Conservation (phyloP, 2,329 filamentous ascomycete species). For the Xylaria digitata region DNA sequence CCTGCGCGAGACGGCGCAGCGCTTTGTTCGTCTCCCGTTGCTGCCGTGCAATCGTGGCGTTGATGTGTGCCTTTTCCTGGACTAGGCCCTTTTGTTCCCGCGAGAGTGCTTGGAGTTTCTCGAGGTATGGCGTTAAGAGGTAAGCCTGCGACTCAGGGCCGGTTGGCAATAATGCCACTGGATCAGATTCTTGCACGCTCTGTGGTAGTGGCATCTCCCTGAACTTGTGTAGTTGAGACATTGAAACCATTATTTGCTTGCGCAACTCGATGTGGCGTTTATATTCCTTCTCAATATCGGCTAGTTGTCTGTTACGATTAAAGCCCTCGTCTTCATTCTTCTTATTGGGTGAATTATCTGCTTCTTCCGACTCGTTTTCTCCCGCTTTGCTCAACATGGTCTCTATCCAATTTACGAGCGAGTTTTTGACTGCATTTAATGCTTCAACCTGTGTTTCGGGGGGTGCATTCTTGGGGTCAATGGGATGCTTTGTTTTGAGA, state of each 20-base stretch:
- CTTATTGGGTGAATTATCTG: constrained; percentile 38
- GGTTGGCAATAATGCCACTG: constrained; percentile 14
- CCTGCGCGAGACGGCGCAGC: constrained; percentile 67
- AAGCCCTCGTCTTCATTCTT: constrained; percentile 38
- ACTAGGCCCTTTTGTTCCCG: constrained; percentile 68
- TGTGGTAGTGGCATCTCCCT: constrained; percentile 17
- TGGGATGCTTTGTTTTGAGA: constrained; percentile 55
- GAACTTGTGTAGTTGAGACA: constrained; percentile 45
- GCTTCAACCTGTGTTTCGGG: constrained; percentile 61
- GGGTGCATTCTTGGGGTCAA: constrained; percentile 52
- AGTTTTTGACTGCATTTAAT: constrained; percentile 65
- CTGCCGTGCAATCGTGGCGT: constrained; percentile 61
- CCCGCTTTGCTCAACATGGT: constrained; percentile 67
- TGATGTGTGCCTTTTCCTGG: constrained; percentile 69
- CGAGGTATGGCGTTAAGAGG: constrained; percentile 67
- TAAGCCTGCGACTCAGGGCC: constrained; percentile 50
- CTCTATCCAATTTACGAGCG: constrained; percentile 75
- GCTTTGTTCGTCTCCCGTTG: constrained; percentile 62
- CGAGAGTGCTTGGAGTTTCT: constrained; percentile 63
- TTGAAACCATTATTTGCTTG: constrained; percentile 58
- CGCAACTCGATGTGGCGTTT: constrained; percentile 63
- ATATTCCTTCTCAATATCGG: constrained; percentile 65
- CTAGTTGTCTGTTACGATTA: constrained; percentile 56
- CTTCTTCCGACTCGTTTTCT: constrained; percentile 44
- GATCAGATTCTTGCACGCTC: constrained; percentile 5